These are phyloP conservation scores for Phytophthora ohioensis DNA, from an alignment of 352 stramenopile species.

Conservation along the genomic window DNA sequence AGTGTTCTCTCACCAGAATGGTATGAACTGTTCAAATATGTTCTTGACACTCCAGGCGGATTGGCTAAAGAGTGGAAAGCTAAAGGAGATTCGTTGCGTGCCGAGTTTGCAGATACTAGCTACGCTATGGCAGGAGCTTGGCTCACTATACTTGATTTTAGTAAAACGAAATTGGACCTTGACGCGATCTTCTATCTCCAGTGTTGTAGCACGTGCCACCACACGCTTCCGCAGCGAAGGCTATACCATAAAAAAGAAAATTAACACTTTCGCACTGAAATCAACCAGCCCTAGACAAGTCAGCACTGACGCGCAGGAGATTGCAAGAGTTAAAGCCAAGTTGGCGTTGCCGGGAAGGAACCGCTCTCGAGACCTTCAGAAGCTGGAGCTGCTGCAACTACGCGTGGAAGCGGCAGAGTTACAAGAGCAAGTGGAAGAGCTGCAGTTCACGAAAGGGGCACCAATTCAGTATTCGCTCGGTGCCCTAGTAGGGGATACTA, in stretches of 20 bases:
- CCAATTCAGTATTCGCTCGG: background rate
- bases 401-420: background rate
- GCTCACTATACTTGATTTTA: conserved; percentile 1
- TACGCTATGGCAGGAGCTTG: conserved; percentile 24
- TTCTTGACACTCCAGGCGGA: conserved; percentile 47
- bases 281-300: background rate
- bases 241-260: background rate
- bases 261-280: background rate
- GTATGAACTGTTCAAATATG: conserved; percentile 36
- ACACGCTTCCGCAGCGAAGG: background rate
- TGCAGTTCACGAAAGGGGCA: background rate
- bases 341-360: conserved; percentile 1
- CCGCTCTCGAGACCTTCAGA: conserved; percentile 5
- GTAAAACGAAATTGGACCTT: conserved; percentile 7
- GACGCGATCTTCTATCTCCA: background rate
- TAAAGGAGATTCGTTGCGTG: conserved; percentile 56
- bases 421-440: background rate
- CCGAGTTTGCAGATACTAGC: conserved; percentile 53
- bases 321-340: background rate
- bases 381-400: conserved; percentile 6
- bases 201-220: conserved; percentile 1
- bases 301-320: background rate
- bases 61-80: conserved; percentile 62
- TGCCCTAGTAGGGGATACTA: background rate
- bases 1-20: conserved; percentile 38